Base-by-base conservation (phyloP, 2,329 filamentous ascomycete species). In the Ascosphaera pollenicola region DNA sequence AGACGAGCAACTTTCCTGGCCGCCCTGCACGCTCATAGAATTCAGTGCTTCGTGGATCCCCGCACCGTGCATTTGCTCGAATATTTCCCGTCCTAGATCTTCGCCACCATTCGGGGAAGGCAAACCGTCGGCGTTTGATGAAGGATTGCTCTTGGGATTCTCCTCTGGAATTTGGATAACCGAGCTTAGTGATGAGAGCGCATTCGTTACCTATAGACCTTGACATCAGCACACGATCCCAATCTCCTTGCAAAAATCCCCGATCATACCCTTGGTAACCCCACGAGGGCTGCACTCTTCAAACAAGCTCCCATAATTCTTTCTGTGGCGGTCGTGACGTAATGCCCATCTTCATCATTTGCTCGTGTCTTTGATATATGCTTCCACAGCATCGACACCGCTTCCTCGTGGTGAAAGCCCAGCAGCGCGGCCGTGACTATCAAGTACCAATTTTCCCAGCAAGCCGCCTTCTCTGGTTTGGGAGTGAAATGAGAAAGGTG, bases 251-350 rank as follows among this genome's bases (percentile, higher is more conserved):
- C 21, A 24, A 24, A 24, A 24, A 5, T 4, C 21, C 5, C 21
- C 21, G 10, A 4, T 24, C 44, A 45, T 44, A 50, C 49, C 19
- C 48, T 43, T 10, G 50, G 50, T 41, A 52, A 52, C 8, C 50
- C 50, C 32, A 52, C 50, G 3, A 52, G 44, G 8, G 49, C 49
- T 40, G 49, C 51, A 17, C 48, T 44, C 38, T 52, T 52, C 15
- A 52, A 41, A 35, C 49, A 51, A 11, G 47, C 44, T 39, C 50
- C 49, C 24, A 47, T 40, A 13, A 52, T 48, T n/a, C 47, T 43
- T 38, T 48, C 39, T 24, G n/a, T 32, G 30, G 49, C 49, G 31
- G 44, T 44, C 11, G 43, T 19, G 7, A 48, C 39, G 11, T 43
- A 40, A 13, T 41, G 21, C 37, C 17, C 39, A 15, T 42, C 43